Conservation (phyloP, 176 grass and related monocot species). For the Eleusine indica region DNA sequence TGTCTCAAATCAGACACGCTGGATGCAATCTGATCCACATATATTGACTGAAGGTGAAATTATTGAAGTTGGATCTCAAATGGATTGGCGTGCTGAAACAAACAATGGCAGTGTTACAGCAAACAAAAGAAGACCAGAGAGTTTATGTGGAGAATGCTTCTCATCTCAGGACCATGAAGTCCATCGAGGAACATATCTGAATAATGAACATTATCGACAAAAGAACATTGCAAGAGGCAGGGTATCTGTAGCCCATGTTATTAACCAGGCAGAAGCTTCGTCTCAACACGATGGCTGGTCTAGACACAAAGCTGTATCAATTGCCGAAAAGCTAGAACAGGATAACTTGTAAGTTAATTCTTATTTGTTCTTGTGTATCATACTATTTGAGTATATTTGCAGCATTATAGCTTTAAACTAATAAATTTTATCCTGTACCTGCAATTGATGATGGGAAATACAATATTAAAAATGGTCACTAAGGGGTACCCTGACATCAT, state of each 20-base stretch:
- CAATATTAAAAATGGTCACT: neutral
- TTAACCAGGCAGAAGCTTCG: conserved; percentile 65
- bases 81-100: conserved; percentile 41
- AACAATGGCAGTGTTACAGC: conserved; percentile 20
- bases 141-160: conserved; percentile 34
- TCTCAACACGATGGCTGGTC: conserved; percentile 67
- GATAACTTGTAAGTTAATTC: conserved; percentile 87
- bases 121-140: conserved; percentile 32
- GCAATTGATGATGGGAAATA: neutral
- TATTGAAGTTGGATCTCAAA: conserved; percentile 62
- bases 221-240: conserved; percentile 60
- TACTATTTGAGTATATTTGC: neutral
- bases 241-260: conserved; percentile 83
- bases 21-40: conserved; percentile 84
- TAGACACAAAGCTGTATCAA: conserved; percentile 77
- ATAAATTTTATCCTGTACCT: neutral
- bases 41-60: conserved; percentile 95
- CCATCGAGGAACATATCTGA: conserved; percentile 37
- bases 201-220: conserved; percentile 41
- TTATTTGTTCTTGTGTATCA: neutral
- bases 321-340: conserved; percentile 88
- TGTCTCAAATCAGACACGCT: conserved; percentile 55
- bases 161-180: conserved; percentile 41
- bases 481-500: neutral
- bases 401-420: neutral